A percentile compares a stretch with the other conserved stretches of the same genome.
phyloP scores from a whole-genome alignment of 306 rosid species.

The Amphicarpaea edgeworthii region DNA sequence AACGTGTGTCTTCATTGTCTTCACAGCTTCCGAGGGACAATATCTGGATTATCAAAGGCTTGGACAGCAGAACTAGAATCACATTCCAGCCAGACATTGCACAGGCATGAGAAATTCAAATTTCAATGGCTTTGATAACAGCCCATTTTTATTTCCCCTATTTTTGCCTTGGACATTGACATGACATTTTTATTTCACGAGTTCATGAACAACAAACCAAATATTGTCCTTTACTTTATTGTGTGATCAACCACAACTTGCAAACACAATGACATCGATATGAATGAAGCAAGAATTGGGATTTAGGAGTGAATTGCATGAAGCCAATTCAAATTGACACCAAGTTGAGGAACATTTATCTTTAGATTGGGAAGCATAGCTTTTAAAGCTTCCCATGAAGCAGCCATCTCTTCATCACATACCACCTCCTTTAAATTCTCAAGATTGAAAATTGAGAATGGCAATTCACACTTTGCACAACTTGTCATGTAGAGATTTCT shows the following conservation, averaged over 20 bases:
- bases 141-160: too few species aligned
- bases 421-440: constrained; percentile 51
- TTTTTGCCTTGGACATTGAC: background rate
- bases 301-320: background rate
- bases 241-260: background rate
- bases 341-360: constrained; percentile 18
- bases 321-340: constrained; percentile 18
- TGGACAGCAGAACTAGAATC: too few species aligned
- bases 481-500: constrained; percentile 52
- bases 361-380: constrained; percentile 33
- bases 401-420: constrained; percentile 64
- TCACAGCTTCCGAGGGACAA: too few species aligned
- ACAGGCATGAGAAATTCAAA: too few species aligned
- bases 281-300: background rate
- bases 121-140: too few species aligned
- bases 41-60: too few species aligned
- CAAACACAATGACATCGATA: background rate
- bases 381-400: constrained; percentile 45
- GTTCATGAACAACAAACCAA: background rate
- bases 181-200: background rate
- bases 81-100: too few species aligned
- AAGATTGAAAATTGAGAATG: constrained; percentile 47
- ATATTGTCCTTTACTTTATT: background rate
- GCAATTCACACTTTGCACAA: constrained; percentile 59
- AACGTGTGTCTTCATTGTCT: too few species aligned